phyloP scores from a whole-genome alignment of 805 yeast species.

The Kodamaea jinghongensis region DNA sequence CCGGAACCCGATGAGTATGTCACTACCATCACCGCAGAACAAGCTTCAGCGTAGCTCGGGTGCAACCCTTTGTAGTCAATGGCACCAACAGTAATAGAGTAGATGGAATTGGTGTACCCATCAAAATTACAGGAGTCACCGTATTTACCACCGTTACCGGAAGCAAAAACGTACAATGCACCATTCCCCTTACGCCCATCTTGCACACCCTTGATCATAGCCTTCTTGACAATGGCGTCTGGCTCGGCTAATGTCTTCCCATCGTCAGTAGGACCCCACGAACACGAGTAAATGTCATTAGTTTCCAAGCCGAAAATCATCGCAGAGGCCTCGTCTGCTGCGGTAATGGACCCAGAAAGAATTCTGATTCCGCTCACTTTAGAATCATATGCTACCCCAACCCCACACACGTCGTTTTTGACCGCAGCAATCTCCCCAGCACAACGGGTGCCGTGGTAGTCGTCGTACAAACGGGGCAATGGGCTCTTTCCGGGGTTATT shows the following conservation, averaged over 20 bases:
- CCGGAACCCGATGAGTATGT: constrained; percentile 91
- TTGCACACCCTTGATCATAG: constrained; percentile 78
- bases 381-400: constrained; percentile 90
- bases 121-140: constrained; percentile 95
- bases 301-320: constrained; percentile 74
- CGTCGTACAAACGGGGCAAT: constrained; percentile 74
- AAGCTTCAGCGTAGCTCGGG: constrained; percentile 87
- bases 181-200: constrained; percentile 84
- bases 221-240: constrained; percentile 69
- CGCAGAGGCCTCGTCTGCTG: constrained; percentile 90
- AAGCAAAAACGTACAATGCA: constrained; percentile 88
- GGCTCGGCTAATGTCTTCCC: constrained; percentile 88
- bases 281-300: constrained; percentile 93
- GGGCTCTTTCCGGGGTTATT: constrained; percentile 76
- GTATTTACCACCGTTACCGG: constrained; percentile 84
- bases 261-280: constrained; percentile 98
- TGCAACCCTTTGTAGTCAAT: constrained; percentile 83
- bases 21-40: constrained; percentile 92
- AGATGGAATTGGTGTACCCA: constrained; percentile 94
- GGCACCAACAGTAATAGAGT: constrained; percentile 92
- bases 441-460: constrained; percentile 94
- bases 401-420: constrained; percentile 86
- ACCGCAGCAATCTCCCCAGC: constrained; percentile 97
- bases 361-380: constrained; percentile 89
- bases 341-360: constrained; percentile 71